Evolutionary conservation across 768 basidiomycete genomes (phyloP).

Genomic region (Pulveroboletus frians): DNA sequence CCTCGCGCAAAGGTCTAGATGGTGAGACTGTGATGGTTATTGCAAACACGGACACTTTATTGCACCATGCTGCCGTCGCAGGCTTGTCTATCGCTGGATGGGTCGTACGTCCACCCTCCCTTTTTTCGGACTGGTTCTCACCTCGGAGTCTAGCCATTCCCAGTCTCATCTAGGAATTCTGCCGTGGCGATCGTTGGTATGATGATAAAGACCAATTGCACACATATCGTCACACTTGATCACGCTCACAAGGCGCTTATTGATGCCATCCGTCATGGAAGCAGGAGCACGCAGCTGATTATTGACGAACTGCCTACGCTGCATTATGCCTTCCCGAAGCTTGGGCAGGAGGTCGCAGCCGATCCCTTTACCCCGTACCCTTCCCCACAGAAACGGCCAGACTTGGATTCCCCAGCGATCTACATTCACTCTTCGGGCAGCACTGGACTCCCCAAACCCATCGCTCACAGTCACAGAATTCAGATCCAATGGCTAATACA

Average conservation of each 20-base stretch:
- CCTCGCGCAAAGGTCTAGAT: constrained; percentile 23
- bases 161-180: constrained; percentile 39
- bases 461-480: constrained; percentile 32
- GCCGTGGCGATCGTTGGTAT: constrained; percentile 32
- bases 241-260: constrained; percentile 19
- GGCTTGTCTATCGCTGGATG: constrained; percentile 40
- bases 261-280: background rate
- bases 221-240: constrained; percentile 15
- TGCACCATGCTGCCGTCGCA: constrained; percentile 29
- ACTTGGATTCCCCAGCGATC: constrained; percentile 34
- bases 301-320: constrained; percentile 19
- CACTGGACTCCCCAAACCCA: constrained; percentile 47
- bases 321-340: constrained; percentile 35
- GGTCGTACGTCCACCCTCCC: constrained; percentile 24
- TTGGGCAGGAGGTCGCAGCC: constrained; percentile 29
- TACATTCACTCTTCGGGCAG: constrained; percentile 51
- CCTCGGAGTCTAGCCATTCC: constrained; percentile 28
- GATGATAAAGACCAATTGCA: constrained; percentile 21
- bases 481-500: constrained; percentile 33
- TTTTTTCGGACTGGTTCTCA: constrained; percentile 23
- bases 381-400: constrained; percentile 5
- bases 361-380: constrained; percentile 21
- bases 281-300: background rate
- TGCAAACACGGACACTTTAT: constrained; percentile 29
- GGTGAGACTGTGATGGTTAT: constrained; percentile 21